Evolutionary conservation across 306 rosid genomes (phyloP).

Genomic region (Geum urbanum): DNA sequence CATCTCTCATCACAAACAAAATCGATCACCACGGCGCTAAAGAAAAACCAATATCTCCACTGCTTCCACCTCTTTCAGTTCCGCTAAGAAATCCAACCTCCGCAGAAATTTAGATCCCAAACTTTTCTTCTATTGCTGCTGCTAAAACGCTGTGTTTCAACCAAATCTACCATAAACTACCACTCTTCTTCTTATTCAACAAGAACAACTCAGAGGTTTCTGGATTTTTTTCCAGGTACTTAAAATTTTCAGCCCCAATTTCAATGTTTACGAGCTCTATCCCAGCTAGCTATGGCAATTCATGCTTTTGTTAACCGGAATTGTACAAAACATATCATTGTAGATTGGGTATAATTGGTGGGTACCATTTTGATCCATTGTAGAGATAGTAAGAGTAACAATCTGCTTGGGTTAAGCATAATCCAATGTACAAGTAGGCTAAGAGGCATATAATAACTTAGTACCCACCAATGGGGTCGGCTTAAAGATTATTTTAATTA

Average conservation of each 20-base stretch:
- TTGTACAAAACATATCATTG: too few species aligned
- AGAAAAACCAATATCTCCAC: constrained; percentile 8
- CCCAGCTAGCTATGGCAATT: neutral
- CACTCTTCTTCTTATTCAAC: neutral
- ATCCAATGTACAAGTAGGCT: too few species aligned
- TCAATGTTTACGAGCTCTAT: neutral
- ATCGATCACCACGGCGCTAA: constrained; percentile 30
- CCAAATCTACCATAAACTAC: neutral
- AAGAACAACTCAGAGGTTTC: neutral
- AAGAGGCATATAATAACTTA: too few species aligned
- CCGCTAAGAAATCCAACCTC: constrained; percentile 9
- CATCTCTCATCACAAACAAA: too few species aligned
- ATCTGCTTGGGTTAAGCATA: too few species aligned
- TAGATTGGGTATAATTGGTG: too few species aligned
- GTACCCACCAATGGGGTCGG: too few species aligned
- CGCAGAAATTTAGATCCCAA: neutral
- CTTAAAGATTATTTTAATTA: too few species aligned
- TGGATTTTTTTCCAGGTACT: constrained; percentile 24
- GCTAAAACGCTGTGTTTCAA: neutral
- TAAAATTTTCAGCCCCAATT: neutral
- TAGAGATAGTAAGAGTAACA: too few species aligned
- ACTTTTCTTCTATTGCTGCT: neutral
- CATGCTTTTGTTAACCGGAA: neutral
- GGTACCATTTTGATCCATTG: too few species aligned
- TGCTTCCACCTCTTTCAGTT: constrained; percentile 22